These are phyloP conservation scores for Penicillium sp. DNA, from an alignment of 2,329 filamentous ascomycete species.

Conservation along the genomic window DNA sequence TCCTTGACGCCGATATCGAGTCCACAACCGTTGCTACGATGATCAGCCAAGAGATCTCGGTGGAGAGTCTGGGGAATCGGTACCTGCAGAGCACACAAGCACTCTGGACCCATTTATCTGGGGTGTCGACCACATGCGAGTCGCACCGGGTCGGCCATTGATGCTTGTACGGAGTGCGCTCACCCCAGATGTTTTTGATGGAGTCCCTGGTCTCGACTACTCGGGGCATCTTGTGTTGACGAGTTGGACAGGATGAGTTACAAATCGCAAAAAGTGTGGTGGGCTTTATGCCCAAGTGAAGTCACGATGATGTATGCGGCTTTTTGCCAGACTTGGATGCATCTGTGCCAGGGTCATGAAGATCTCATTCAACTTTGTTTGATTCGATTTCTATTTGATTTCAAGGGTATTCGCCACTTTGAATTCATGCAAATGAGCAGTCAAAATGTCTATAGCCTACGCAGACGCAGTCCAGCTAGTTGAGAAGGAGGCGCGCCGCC, in stretches of 20 bases:
- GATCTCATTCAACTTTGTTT: background rate
- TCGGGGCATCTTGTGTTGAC: constrained; percentile 4
- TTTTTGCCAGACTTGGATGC: background rate
- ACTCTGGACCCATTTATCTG: constrained; percentile 46
- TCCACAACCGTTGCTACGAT: constrained; percentile 43
- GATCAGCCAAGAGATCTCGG: background rate
- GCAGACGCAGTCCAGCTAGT: background rate
- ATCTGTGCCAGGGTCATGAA: background rate
- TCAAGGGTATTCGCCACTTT: too few relatives aligned
- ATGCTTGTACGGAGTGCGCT: constrained; percentile 39
- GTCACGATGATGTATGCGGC: background rate
- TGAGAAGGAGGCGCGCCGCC: background rate
- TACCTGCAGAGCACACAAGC: constrained; percentile 47
- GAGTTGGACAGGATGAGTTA: background rate
- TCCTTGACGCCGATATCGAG: constrained; percentile 43
- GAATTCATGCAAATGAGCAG: background rate
- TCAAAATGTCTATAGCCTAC: background rate
- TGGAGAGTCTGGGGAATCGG: background rate
- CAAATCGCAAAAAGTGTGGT: background rate
- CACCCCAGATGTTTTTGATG: constrained; percentile 39
- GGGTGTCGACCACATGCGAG: constrained; percentile 34
- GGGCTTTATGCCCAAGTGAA: background rate
- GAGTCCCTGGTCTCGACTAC: constrained; percentile 32
- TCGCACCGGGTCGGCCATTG: constrained; percentile 43
- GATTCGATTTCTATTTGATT: background rate